Conservation (phyloP, 768 basidiomycete species). For the Lyophyllum semitale region DNA sequence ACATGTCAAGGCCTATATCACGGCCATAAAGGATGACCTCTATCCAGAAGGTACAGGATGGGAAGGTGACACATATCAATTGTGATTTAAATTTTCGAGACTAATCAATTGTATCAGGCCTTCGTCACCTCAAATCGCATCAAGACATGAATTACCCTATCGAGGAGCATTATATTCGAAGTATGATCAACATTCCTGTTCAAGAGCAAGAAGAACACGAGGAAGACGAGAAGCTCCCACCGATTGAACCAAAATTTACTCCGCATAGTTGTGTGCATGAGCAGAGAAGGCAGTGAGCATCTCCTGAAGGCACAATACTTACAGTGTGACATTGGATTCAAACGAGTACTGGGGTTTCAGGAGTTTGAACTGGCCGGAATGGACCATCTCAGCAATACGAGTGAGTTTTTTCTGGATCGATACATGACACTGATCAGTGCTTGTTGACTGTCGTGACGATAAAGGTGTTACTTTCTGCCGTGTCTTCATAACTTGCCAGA, state of each 20-base stretch:
- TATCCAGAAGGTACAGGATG: no score
- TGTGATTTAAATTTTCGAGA: no score
- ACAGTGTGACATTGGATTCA: slow-evolving; percentile 28
- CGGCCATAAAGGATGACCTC: background rate
- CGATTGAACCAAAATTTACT: slow-evolving; percentile 12
- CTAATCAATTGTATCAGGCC: slow-evolving; percentile 5
- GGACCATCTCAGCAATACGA: slow-evolving; percentile 18
- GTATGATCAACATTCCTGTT: slow-evolving; percentile 6
- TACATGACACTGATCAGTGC: no score
- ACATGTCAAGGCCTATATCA: background rate
- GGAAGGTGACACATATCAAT: no score
- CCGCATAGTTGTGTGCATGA: slow-evolving; percentile 28
- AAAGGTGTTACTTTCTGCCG: no score
- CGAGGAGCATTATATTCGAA: slow-evolving; percentile 20
- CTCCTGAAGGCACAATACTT: slow-evolving; percentile 20
- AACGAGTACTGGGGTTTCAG: slow-evolving; percentile 22
- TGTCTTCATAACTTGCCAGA: no score
- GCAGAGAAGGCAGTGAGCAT: slow-evolving; percentile 13
- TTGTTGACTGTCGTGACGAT: no score
- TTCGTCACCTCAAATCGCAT: slow-evolving; percentile 15
- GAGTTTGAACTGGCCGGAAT: slow-evolving; percentile 26
- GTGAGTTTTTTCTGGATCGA: no score
- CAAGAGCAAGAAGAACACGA: background rate
- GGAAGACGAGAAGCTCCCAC: background rate
- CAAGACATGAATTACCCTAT: slow-evolving; percentile 8